Percentiles rank a stretch among this genome's conserved stretches.
Conservation (phyloP, 176 grass and related monocot genomes). For the Zoysia pacifica region DNA sequence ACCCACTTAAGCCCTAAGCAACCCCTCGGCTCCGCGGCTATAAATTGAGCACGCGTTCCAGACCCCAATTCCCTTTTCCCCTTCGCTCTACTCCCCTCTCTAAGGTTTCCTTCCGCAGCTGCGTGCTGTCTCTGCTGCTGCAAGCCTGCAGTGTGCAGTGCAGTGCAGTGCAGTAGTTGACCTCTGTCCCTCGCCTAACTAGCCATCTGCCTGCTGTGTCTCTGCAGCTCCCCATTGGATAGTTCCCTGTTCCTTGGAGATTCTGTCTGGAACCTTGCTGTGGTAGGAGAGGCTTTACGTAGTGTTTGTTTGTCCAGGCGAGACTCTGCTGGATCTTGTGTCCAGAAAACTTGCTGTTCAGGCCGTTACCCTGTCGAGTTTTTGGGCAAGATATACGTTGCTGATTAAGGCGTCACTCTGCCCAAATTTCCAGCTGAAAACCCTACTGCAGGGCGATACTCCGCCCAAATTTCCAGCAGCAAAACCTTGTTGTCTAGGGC, state of each 20-base stretch:
- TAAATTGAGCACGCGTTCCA: slow-evolving; percentile 57
- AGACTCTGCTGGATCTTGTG: slow-evolving; percentile 24
- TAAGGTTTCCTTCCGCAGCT: slow-evolving; percentile 37
- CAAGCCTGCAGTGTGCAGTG: neutral
- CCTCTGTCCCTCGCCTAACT: slow-evolving; percentile 12
- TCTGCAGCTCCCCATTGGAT: neutral
- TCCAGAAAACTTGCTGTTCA: neutral
- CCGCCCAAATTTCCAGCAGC: slow-evolving; percentile 3
- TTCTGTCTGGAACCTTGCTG: slow-evolving; percentile 32
- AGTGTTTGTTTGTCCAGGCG: slow-evolving; percentile 23
- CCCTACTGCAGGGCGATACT: neutral
- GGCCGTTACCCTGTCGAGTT: slow-evolving; percentile 23
- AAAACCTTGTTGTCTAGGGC: neutral
- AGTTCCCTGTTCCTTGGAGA: slow-evolving; percentile 38
- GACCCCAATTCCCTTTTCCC: slow-evolving; percentile 90
- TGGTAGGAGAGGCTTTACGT: neutral
- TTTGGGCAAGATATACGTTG: neutral
- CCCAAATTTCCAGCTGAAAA: slow-evolving; percentile 19
- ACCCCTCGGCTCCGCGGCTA: slow-evolving; percentile 34
- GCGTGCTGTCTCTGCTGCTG: slow-evolving; percentile 16
- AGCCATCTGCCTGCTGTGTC: neutral
- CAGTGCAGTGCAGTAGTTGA: neutral
- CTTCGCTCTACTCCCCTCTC: slow-evolving; percentile 38
- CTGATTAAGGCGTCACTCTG: slow-evolving; percentile 27
- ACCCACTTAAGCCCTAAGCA: slow-evolving; percentile 53